Evolutionary conservation across 1,284 basidiomycete species (phyloP).

Genomic region (Pisolithus thermaeus): DNA sequence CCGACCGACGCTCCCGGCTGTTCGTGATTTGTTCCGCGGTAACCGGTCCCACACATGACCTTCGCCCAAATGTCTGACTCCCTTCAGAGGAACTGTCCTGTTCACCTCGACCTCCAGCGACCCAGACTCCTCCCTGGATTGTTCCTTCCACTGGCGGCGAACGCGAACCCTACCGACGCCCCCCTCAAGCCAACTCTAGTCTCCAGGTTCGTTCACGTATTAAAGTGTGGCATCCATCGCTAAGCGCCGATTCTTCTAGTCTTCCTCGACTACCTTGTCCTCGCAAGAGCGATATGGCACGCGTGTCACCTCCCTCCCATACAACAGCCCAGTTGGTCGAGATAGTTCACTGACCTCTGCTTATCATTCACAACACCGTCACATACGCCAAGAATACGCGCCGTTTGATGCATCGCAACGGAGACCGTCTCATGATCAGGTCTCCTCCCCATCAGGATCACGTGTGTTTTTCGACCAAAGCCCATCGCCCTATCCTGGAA

Average conservation of each 20-base stretch:
- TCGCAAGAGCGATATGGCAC: constrained; percentile 25
- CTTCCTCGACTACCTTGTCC: constrained; percentile 12
- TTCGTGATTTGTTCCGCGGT: constrained; percentile 69
- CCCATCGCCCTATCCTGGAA: constrained; percentile 19
- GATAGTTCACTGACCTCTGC: constrained; percentile 20
- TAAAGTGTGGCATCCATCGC: background rate
- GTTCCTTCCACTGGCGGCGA: constrained; percentile 29
- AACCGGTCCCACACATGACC: constrained; percentile 11
- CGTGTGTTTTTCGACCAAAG: constrained; percentile 20
- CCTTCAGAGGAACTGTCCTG: constrained; percentile 41
- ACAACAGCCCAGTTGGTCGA: background rate
- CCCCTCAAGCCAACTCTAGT: constrained; percentile 21
- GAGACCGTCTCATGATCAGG: constrained; percentile 25
- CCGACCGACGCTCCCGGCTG: constrained; percentile 68
- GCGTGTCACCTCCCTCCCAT: constrained; percentile 13
- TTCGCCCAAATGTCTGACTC: constrained; percentile 6
- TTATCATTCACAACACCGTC: constrained; percentile 19
- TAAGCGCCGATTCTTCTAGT: constrained; percentile 13
- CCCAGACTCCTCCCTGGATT: constrained; percentile 36
- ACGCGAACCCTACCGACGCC: constrained; percentile 20
- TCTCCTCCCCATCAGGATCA: constrained; percentile 16
- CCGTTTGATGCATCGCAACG: constrained; percentile 25
- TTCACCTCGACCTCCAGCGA: constrained; percentile 30
- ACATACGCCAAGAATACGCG: constrained; percentile 22
- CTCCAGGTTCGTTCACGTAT: constrained; percentile 19